Percentiles rank a stretch among this genome's conserved stretches.
Conservation (phyloP, 495 filamentous ascomycete species). For the Penicillium maclennaniae region DNA sequence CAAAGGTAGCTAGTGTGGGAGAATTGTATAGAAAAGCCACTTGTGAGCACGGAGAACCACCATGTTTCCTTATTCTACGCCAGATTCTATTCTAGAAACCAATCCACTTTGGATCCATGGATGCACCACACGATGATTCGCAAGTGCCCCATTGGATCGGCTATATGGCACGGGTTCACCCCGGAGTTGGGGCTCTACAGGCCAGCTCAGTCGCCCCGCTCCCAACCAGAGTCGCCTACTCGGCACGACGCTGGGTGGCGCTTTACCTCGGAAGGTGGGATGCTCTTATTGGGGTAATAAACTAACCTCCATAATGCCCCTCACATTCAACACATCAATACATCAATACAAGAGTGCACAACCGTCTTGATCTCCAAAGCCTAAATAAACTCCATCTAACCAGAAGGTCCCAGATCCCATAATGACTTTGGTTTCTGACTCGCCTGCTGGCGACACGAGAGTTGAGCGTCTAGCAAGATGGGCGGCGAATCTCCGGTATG, state of each 20-base stretch:
- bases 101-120: not conserved
- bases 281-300: not conserved
- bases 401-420: not conserved
- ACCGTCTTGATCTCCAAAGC: not conserved
- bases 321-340: not conserved
- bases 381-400: not conserved
- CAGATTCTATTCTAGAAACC: not conserved
- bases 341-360: not conserved
- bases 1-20: no score
- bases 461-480: constrained; percentile 26
- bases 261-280: constrained; percentile 13
- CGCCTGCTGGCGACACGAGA: constrained; percentile 5
- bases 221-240: constrained; percentile 13
- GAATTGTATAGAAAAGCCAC: no score
- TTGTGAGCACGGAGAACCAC: not conserved
- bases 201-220: constrained; percentile 3
- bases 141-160: constrained; percentile 8
- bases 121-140: constrained; percentile 5
- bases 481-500: constrained; percentile 23
- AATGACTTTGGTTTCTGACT: constrained; percentile 7
- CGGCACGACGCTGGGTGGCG: not conserved
- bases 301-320: constrained; percentile 1
- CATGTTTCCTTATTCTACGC: not conserved
- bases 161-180: constrained; percentile 6
- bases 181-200: not conserved